Evolutionary conservation across 306 rosid species (phyloP), one percentile per base, ranked within the genome.

Genomic region (Malus asiatica): DNA sequence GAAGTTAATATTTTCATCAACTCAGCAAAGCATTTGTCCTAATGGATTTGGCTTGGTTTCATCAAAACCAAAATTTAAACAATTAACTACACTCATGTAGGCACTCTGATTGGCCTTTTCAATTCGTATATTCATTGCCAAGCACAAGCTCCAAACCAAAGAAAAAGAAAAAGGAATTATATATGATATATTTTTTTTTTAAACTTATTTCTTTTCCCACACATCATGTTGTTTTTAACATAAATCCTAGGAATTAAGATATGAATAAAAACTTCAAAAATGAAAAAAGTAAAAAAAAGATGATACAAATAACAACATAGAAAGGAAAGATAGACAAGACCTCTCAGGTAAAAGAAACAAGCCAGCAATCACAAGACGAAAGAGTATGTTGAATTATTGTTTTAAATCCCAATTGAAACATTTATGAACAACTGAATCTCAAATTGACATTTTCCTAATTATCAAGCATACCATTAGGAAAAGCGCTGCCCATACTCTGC

Each of bases 401-500:
- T 76, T 75, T 45, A 51, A 55, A 81, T 61, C 64, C 44, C 46
- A 18, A 72, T 67, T 14, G 19, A 66, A 51, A 40, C 20, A 48
- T 46, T 33, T 48, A 38, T 63, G 38, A 80, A 75, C 35, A 57
- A 70, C 46, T 55, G 42, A 84, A 77, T 73, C 58, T 63, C 38
- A 74, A 71, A 78, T 48, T 72, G 76, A 32, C 44, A 53, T 25
- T 63, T n/a, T 59, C 75, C 68, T 51, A 77, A 60, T 35, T 55
- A 53, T 76, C 58, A 58, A 84, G 68, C 86, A 51, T 90, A 96
- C 99, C 99, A 96, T 96, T 79, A 96, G 83, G 81, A 96, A 92
- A 15, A 96, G 79, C 73, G 99, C 98, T 79, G 96, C 87, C 99
- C 99, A 96, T 64, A 96, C 99, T 81, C 88, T 80, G 79, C 73